Evolutionary conservation across 2,329 filamentous ascomycete species (phyloP).

Genomic region (Cordyceps pruinosa): DNA sequence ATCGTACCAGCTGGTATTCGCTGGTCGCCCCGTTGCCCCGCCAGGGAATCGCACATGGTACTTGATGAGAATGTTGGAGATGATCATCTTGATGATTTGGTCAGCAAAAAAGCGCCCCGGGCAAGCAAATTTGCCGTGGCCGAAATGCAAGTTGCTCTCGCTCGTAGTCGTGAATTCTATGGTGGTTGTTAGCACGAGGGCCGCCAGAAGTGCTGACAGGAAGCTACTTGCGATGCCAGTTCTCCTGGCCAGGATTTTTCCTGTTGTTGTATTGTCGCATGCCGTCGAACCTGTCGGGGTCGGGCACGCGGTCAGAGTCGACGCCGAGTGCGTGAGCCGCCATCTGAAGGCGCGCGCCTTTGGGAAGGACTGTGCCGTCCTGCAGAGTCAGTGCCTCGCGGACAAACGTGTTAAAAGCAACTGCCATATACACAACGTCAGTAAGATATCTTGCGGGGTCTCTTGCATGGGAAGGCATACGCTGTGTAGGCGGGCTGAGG

Average conservation of each 20-base stretch:
- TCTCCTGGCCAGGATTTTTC: not conserved
- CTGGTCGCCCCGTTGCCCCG: no score
- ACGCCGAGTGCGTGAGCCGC: not conserved
- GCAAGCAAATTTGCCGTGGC: not conserved
- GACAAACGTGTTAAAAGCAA: constrained; percentile 3
- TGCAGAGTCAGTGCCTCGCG: not conserved
- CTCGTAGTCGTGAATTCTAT: constrained; percentile 7
- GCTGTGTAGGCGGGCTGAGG: constrained; percentile 11
- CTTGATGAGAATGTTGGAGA: not conserved
- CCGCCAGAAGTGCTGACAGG: no score
- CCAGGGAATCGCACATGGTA: not conserved
- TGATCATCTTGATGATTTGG: constrained; percentile 2
- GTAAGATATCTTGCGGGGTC: not conserved
- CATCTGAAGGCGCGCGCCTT: constrained; percentile 7
- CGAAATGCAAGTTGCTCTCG: constrained; percentile 2
- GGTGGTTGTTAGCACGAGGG: not conserved
- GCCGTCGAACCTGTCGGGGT: not conserved
- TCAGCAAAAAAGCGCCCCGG: not conserved
- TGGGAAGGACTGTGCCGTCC: constrained; percentile 1
- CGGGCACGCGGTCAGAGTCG: not conserved
- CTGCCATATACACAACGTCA: not conserved
- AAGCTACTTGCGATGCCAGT: constrained; percentile 2
- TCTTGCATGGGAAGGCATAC: not conserved
- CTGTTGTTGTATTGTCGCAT: constrained; percentile 3
- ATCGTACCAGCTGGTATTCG: no score